Evolutionary conservation across 345 rosid genomes (phyloP), one percentile per base, ranked within the genome.

Genomic region (Turritis glabra): DNA sequence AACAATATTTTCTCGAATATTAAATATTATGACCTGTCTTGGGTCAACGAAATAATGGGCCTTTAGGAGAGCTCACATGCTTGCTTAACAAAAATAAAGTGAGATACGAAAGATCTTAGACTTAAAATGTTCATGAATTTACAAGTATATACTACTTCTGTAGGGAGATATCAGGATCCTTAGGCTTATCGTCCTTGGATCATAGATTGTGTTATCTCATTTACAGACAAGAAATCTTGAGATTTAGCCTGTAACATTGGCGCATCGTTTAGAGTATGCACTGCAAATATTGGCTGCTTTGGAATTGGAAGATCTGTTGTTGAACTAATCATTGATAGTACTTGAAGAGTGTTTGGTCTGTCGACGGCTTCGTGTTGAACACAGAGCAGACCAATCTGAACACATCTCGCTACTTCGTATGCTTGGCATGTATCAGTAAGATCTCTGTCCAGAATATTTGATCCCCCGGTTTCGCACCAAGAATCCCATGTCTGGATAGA

Each of bases 191-290:
- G 32, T 69, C 80, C 80, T 62, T 69, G 65, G 19, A 76, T 27
- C 48, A 62, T n/a, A 43, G 80, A 69, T n/a, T 76, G 58, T 53
- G 80, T 76, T 25, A 76, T 52, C 25, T 69, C 70, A 69, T 76
- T 69, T 13, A 62, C 33, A 9, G 75, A 76, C 43, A 62, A 5
- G 9, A 10, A 4, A 32, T 69, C 40, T 25, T 52, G 55, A 13
- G 79, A 52, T 32, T 68, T 19, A 8, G 74, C 14, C 25, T 27
- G 40, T 56, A 23, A 69, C 64, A 69, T 30, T 15, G 54, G 56
- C 57, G 8, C 48, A 59, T 58, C 37, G 55, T 57, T 30, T 41
- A 67, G 38, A 22, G 72, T 67, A 30, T 74, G 72, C 41, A 26
- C 65, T 22, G 58, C 75, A 69, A 69, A 69, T 35, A 69, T 44